Evolutionary conservation across 2,329 filamentous ascomycete genomes (phyloP), one percentile per base, ranked within the genome.

Genomic region (Cordyceps fumosorosea): DNA sequence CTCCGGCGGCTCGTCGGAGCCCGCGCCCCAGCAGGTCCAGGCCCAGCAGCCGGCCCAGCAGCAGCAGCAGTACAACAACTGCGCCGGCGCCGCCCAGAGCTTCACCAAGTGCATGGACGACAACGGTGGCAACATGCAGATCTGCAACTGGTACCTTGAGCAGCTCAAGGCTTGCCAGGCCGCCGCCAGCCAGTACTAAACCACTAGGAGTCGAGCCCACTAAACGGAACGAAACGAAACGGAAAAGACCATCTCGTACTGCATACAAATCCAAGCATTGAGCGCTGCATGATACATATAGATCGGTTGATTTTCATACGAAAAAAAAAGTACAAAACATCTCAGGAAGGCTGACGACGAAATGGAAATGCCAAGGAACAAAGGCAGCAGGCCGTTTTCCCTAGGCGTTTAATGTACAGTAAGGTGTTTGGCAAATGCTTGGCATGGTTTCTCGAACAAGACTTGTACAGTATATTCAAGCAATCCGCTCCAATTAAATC

Each of bases 81-180:
- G 95, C 80, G 86, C 86, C 66, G 85, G 82, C 60, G 91, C 95
- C 69, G 87, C 92, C 60, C 86, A 87, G 77, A 86, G 84, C 78
- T 98, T 99, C 83, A 93, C 91, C 71, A 89, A 88, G 80, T 99
- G 95, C 84, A 89, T 99, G 88, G 93, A 98, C 76, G 90, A 98
- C 73, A 89, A 99, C 77, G 81, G 87, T 74, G 95, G 95, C 69
- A 92, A 95, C 79, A 87, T 99, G 89, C 88, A 89, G 74, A 96
- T 97, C 74, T 99, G 95, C 81, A 89, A 90, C 68, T 99, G 93
- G 93, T 99, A 99, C 77, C 80, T 99, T 70, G 95, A 99, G 76
- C 93, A 99, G 84, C 83, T 99, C 77, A 93, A 93, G 83, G 89
- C 90, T 62, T 93, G 90, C 83, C 90, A 93, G 81, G 79, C 84